These are phyloP conservation scores for Crassisporium funariophilum DNA, from an alignment of 768 basidiomycete species.

Conservation along the genomic window DNA sequence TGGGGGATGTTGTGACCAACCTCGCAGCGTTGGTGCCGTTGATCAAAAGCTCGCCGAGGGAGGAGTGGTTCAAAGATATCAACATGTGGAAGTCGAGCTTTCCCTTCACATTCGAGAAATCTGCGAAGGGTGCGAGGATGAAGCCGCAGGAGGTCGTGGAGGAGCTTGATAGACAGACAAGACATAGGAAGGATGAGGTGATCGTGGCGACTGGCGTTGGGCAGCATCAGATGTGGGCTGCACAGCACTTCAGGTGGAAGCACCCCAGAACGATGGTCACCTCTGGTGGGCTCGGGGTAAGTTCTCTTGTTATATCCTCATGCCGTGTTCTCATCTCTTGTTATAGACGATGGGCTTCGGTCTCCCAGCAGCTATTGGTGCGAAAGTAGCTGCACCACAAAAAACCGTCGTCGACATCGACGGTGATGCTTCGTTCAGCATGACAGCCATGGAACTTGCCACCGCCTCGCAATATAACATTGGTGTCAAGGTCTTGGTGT, in stretches of 20 bases:
- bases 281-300: slow-evolving; percentile 90
- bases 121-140: slow-evolving; percentile 63
- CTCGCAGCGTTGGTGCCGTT: slow-evolving; percentile 80
- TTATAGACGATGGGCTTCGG: slow-evolving; percentile 97
- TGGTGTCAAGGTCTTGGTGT: slow-evolving; percentile 90
- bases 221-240: slow-evolving; percentile 99
- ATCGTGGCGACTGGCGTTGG: slow-evolving; percentile 94
- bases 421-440: slow-evolving; percentile 97
- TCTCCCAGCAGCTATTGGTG: slow-evolving; percentile 91
- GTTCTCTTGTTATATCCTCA: slow-evolving; percentile 31
- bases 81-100: slow-evolving; percentile 82
- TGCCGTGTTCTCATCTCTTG: slow-evolving; percentile 8
- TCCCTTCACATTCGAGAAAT: slow-evolving; percentile 86
- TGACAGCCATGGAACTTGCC: slow-evolving; percentile 99
- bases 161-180: slow-evolving; percentile 84
- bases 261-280: slow-evolving; percentile 87
- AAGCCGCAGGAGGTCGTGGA: slow-evolving; percentile 98
- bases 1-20: slow-evolving; percentile 91
- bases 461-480: slow-evolving; percentile 92
- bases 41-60: slow-evolving; percentile 64
- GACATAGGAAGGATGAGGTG: slow-evolving; percentile 81
- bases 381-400: slow-evolving; percentile 92
- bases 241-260: slow-evolving; percentile 91
- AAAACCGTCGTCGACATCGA: slow-evolving; percentile 97
- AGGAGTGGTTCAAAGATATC: slow-evolving; percentile 84